phyloP scores from a whole-genome alignment of 768 basidiomycete genomes.

The Daedalea quercina region DNA sequence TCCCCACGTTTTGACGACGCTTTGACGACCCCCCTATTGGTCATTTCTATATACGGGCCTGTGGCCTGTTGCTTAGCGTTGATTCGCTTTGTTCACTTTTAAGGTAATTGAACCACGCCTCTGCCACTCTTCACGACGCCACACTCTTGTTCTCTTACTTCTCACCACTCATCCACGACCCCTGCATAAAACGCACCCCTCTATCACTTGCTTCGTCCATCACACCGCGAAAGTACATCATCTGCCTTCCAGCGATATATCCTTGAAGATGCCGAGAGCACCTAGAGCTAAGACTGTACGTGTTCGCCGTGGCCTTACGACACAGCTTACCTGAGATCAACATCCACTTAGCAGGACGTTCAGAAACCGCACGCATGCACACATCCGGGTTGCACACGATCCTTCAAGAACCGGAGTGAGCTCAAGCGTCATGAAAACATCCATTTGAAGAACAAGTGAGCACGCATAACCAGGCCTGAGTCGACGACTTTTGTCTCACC shows the following conservation, averaged over 20 bases:
- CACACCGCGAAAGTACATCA: too few relatives aligned
- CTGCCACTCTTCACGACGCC: not conserved
- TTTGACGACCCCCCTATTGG: not conserved
- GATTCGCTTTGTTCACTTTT: not conserved
- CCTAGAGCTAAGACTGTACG: too few relatives aligned
- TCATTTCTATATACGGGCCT: not conserved
- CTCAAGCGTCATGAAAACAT: conserved; percentile 47
- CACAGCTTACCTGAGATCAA: too few relatives aligned
- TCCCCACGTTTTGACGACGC: not conserved
- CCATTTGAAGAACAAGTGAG: conserved; percentile 47
- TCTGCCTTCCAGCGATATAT: too few relatives aligned
- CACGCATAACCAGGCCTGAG: not conserved
- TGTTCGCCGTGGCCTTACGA: too few relatives aligned
- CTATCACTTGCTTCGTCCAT: too few relatives aligned
- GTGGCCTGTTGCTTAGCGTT: not conserved
- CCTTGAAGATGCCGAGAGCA: too few relatives aligned
- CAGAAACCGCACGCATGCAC: not conserved
- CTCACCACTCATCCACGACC: not conserved
- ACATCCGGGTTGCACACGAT: conserved; percentile 33
- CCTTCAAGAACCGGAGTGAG: conserved; percentile 55
- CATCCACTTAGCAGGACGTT: not conserved
- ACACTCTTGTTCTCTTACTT: not conserved
- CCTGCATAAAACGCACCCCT: too few relatives aligned
- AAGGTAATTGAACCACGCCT: not conserved
- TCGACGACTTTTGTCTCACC: not conserved